Base-by-base conservation (phyloP, 2,329 filamentous ascomycete species). In the Verticillium dahliae region DNA sequence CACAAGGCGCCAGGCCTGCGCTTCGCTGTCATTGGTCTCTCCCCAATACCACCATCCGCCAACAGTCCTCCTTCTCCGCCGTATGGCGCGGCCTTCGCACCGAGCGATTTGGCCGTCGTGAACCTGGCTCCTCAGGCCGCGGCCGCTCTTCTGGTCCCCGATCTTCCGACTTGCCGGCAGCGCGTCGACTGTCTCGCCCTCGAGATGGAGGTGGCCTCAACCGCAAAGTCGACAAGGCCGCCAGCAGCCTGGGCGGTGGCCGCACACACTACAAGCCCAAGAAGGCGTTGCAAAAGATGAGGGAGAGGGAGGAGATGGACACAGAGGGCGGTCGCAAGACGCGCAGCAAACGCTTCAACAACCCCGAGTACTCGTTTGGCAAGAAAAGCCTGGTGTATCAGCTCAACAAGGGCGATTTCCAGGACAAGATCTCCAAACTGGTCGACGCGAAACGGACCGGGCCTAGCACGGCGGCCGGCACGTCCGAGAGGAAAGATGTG, bases 1-100 rank as follows among this genome's bases (percentile, higher is more conserved):
- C 18, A 60, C n/a, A 50, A 11, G 33, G 57, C 50, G 14, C 57
- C 57, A 50, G 37, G 14, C 57, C 57, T 58, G 33, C 18, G 27
- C 57, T 60, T 45, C 52, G 31, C 45, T 52, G n/a, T 18, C 45
- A 13, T 18, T 13, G 39, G n/a, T 38, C 38, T 50, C 37, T 37
- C 31, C 31, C 39, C 41, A 34, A n/a, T 33, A 33, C 14, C 18
- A 55, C 33, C 31, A 52, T 33, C 50, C n/a, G 41, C 6, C 33
- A 56, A 2, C 50, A 54, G 22, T 66, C 67, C 10, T 68, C 66
- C 52, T 80, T 91, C 63, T 89, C 88, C 10, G 89, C 88, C 54
- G 92, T 92, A 69, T 84, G 86, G 66, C 80, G 82, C 56, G 89
- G 89, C 14, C 78, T 91, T 60, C 84, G 86, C 66, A 80, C 69